phyloP scores from a whole-genome alignment of 768 basidiomycete genomes.

The Calvatia gigantea region DNA sequence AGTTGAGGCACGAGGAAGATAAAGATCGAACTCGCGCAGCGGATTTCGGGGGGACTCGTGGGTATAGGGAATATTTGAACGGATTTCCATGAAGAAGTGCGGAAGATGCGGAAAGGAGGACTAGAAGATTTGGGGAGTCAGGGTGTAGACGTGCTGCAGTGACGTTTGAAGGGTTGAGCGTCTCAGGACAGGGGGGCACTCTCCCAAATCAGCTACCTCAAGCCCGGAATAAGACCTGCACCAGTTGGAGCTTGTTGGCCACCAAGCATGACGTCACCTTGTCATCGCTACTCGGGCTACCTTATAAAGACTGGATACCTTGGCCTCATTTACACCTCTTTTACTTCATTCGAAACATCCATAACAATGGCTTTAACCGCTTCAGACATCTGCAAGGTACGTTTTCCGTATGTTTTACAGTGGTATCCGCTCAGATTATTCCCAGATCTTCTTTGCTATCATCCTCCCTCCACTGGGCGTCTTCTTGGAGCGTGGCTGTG shows the following conservation, averaged over 20 bases:
- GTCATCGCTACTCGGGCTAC: background rate
- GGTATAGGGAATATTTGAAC: conserved; percentile 38
- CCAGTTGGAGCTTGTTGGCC: background rate
- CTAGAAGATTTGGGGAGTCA: background rate
- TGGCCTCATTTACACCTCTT: background rate
- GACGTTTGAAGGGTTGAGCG: too few species aligned
- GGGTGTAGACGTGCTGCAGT: background rate
- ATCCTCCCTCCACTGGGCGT: conserved; percentile 83
- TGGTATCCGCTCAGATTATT: conserved; percentile 12
- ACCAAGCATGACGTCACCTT: conserved; percentile 9
- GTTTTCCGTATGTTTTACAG: conserved; percentile 15
- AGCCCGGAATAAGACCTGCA: background rate
- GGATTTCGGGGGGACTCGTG: conserved; percentile 21
- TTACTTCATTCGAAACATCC: background rate
- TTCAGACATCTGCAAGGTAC: conserved; percentile 78
- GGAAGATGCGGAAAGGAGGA: background rate
- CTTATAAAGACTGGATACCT: conserved; percentile 8
- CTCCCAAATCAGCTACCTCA: background rate
- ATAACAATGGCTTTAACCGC: conserved; percentile 62
- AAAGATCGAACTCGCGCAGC: conserved; percentile 54
- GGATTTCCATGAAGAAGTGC: conserved; percentile 21
- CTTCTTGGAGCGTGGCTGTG: conserved; percentile 84
- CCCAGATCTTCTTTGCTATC: conserved; percentile 57
- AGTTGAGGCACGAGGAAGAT: conserved; percentile 27
- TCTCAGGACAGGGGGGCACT: background rate